Conservation (phyloP, 257 asterid genomes). For the Lithospermum erythrorhizon region DNA sequence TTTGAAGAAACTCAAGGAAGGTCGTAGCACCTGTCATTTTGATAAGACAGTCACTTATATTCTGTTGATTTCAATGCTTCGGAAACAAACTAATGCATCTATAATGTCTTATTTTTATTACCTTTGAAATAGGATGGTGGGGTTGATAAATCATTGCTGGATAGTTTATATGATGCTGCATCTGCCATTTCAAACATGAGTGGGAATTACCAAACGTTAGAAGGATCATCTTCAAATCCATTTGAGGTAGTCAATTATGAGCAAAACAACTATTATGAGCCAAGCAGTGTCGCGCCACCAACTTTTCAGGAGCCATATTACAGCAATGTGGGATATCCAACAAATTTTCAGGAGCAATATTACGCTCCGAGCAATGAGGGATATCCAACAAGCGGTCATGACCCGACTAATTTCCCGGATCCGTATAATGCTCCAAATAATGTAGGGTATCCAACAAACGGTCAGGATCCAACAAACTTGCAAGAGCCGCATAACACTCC, state of each 20-base stretch:
- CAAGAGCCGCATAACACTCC: constrained; percentile 18
- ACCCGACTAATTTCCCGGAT: constrained; percentile 11
- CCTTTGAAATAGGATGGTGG: constrained; percentile 33
- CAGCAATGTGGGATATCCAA: constrained; percentile 15
- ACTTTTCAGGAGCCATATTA: not conserved
- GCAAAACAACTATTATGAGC: too few species aligned
- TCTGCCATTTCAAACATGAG: constrained; percentile 19
- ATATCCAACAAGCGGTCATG: not conserved
- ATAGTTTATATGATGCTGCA: constrained; percentile 49
- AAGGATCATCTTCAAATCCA: constrained; percentile 39
- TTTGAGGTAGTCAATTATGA: constrained; percentile 23
- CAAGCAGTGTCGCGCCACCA: too few species aligned
- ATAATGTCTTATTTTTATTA: not conserved
- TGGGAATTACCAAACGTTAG: constrained; percentile 16
- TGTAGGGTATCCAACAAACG: constrained; percentile 17
- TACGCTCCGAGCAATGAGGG: too few species aligned
- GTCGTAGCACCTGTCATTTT: too few species aligned
- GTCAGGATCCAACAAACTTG: constrained; percentile 1
- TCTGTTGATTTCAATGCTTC: not conserved
- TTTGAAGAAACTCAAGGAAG: too few species aligned
- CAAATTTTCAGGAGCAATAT: not conserved
- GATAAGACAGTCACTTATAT: not conserved
- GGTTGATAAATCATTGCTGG: constrained; percentile 49
- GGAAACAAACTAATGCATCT: not conserved
- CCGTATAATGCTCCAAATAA: constrained; percentile 8